Conservation (phyloP, 768 basidiomycete genomes). For the Pleurotus platypus region DNA sequence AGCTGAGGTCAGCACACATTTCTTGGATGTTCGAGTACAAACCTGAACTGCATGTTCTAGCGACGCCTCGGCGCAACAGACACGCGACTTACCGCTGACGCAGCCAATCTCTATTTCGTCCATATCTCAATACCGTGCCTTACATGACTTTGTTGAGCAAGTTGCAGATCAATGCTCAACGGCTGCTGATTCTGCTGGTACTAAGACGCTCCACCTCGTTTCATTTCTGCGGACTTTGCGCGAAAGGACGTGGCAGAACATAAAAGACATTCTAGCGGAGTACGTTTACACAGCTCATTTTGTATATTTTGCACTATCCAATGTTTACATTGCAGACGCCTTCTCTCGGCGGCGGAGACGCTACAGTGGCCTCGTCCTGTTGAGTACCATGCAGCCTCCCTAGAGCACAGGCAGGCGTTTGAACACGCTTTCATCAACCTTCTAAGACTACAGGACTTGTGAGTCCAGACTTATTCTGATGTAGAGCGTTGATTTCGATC, state of each 20-base stretch:
- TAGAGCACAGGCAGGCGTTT: constrained; percentile 58
- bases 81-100: constrained; percentile 30
- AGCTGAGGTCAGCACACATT: constrained; percentile 55
- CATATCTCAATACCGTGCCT: constrained; percentile 52
- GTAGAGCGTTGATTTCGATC: not conserved
- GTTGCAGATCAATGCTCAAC: constrained; percentile 40
- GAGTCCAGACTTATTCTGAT: constrained; percentile 23
- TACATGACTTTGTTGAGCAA: constrained; percentile 58
- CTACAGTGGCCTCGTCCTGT: constrained; percentile 85
- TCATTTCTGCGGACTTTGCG: constrained; percentile 59
- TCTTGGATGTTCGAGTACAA: not conserved
- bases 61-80: constrained; percentile 54
- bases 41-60: constrained; percentile 29
- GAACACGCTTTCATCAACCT: constrained; percentile 77
- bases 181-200: constrained; percentile 42
- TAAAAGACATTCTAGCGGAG: constrained; percentile 60
- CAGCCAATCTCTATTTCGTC: constrained; percentile 40
- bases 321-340: constrained; percentile 36
- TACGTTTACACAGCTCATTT: constrained; percentile 9
- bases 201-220: constrained; percentile 57
- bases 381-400: constrained; percentile 51
- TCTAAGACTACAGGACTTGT: constrained; percentile 77
- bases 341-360: constrained; percentile 64
- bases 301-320: not conserved
- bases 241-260: constrained; percentile 72